phyloP scores from a whole-genome alignment of 345 rosid genomes.

The Eucalyptus tenuipes region DNA sequence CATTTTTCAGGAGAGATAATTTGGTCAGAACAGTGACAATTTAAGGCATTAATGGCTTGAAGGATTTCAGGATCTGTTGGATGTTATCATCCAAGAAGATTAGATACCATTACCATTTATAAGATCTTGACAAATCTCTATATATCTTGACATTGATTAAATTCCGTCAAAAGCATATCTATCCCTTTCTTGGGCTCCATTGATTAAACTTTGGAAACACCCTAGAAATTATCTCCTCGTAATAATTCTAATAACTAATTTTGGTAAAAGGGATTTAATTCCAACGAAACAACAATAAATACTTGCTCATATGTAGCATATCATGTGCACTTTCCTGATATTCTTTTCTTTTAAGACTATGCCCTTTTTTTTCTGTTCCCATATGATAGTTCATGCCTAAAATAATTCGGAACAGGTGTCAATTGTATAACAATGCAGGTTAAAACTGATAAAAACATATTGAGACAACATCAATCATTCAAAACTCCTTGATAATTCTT shows the following conservation, averaged over 20 bases:
- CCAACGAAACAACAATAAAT: neutral
- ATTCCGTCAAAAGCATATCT: neutral
- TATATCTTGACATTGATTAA: neutral
- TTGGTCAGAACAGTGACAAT: accelerated
- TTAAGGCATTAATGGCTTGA: neutral
- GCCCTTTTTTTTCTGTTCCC: neutral
- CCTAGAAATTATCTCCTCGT: neutral
- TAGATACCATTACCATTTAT: neutral
- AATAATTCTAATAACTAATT: no score
- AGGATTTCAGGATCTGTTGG: no score
- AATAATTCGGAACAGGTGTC: neutral
- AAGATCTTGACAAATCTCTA: neutral
- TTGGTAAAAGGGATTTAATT: neutral
- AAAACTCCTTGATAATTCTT: neutral
- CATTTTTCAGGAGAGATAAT: neutral
- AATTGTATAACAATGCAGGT: neutral
- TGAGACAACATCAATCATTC: neutral
- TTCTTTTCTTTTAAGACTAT: neutral
- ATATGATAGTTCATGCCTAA: no score
- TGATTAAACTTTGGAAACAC: neutral
- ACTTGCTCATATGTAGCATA: neutral
- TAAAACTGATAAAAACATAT: neutral
- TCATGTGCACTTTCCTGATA: neutral
- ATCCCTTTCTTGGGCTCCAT: accelerated
- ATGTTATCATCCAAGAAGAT: accelerated